phyloP scores from a whole-genome alignment of 306 rosid genomes.

The Macrotyloma uniflorum region DNA sequence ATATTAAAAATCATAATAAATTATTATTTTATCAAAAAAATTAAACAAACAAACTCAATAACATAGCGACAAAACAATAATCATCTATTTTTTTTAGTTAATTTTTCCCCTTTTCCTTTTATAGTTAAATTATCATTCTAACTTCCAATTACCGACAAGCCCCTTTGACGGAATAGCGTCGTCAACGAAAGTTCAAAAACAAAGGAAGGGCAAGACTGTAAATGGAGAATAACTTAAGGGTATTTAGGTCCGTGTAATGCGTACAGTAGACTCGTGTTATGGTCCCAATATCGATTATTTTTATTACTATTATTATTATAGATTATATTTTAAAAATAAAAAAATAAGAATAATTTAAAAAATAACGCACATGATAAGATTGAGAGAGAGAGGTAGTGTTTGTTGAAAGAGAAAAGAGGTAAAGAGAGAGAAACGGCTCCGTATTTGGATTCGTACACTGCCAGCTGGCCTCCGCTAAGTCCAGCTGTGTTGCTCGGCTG shows the following conservation, averaged over 20 bases:
- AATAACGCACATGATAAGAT: constrained; percentile 5
- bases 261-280: background rate
- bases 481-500: constrained; percentile 52
- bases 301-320: background rate
- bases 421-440: constrained; percentile 32
- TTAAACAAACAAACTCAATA: too few relatives aligned
- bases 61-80: too few relatives aligned
- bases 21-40: too few relatives aligned
- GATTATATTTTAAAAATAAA: background rate
- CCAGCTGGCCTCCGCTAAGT: constrained; percentile 64
- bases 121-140: background rate
- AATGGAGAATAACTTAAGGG: background rate
- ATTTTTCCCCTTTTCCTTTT: background rate
- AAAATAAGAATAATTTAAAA: background rate
- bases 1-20: too few relatives aligned
- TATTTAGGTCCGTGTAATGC: background rate
- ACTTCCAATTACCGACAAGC: background rate
- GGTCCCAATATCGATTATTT: background rate
- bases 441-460: constrained; percentile 47
- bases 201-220: background rate
- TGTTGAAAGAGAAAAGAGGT: background rate
- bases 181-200: background rate
- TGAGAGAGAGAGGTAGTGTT: background rate
- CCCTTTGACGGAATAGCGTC: background rate
- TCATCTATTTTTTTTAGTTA: background rate